These are phyloP conservation scores for Pleurotus eryngii DNA, from an alignment of 768 basidiomycete species.

Conservation along the genomic window DNA sequence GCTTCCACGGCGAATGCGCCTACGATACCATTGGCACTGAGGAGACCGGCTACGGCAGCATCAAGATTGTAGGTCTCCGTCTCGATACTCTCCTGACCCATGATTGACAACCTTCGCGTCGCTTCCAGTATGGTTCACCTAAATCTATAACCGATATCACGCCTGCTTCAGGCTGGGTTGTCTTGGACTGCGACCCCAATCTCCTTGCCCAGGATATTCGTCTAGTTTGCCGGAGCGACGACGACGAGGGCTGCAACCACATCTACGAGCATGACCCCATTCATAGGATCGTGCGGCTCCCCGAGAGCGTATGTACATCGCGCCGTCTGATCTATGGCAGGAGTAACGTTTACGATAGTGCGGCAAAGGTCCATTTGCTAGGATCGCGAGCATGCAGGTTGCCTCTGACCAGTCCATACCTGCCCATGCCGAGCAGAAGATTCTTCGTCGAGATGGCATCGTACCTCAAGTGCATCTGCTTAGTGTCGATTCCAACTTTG, in stretches of 20 bases:
- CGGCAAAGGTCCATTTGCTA: constrained; percentile 33
- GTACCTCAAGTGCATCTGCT: constrained; percentile 28
- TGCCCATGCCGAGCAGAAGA: constrained; percentile 13
- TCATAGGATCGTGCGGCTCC: constrained; percentile 51
- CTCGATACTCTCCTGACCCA: neutral
- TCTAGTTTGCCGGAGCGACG: constrained; percentile 1
- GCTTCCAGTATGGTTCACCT: neutral
- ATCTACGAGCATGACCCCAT: constrained; percentile 33
- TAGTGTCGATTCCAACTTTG: constrained; percentile 30
- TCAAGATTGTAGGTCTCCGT: neutral
- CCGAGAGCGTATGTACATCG: constrained; percentile 40
- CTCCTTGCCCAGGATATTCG: constrained; percentile 3
- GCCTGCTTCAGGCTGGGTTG: neutral
- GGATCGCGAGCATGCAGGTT: constrained; percentile 30
- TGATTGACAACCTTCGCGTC: neutral
- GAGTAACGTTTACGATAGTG: constrained; percentile 23
- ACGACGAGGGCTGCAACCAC: constrained; percentile 33
- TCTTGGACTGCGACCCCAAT: constrained; percentile 6
- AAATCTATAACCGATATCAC: constrained; percentile 5
- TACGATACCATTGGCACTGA: constrained; percentile 12
- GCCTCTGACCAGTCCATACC: constrained; percentile 35
- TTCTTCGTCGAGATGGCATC: constrained; percentile 22
- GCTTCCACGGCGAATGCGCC: constrained; percentile 19
- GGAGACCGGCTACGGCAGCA: constrained; percentile 4
- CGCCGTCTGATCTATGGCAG: neutral